Evolutionary conservation across 768 basidiomycete species (phyloP), one percentile per base, ranked within the genome.

Genomic region (Mycena alexandri): DNA sequence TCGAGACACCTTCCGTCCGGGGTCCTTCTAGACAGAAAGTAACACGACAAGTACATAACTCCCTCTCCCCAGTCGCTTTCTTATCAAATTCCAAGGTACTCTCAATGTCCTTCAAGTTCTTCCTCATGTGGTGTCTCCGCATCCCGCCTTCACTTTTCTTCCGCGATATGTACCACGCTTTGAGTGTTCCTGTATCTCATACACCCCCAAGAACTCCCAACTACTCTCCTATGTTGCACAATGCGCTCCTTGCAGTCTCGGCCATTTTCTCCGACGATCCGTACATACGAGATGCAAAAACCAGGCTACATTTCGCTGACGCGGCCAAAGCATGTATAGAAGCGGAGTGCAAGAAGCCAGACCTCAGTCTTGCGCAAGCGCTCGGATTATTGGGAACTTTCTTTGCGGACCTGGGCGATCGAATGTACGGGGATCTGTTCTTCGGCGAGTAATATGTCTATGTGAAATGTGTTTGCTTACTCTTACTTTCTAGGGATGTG

Each of bases 141-240:
- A 72, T 82, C 58, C 75, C 81, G 8, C 83, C 83, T 10, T 73
- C 75, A 42, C 77, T 83, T 29, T 83, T 84, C 69, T 74, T 80
- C n/a, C 76, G 78, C 17, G 82, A 83, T 72, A 83, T 84, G 83
- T 76, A 79, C 54, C 78, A 77, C 55, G 76, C 75, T 22, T 73
- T 83, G 41, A 75, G 71, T 41, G 57, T 72, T 1, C 76, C 80
- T 4, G 69, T 59, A 2, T 63, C 66, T 3, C 56, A 70, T 0
- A 67, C 71, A 0, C 73, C 74, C 47, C 75, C 77, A 1, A 78
- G 75, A 56, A 76, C 77, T 6, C 72, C 79, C 19, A 80, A 85
- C 63, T 87, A 87, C 74, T 86, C 85, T 14, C 84, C 85, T 0
- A 80, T 86, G 78, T 77, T 86, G 10, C 86, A 87, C 77, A 87